Evolutionary conservation across 2,329 filamentous ascomycete genomes (phyloP).

Genomic region (Tolypocladium amazonense): DNA sequence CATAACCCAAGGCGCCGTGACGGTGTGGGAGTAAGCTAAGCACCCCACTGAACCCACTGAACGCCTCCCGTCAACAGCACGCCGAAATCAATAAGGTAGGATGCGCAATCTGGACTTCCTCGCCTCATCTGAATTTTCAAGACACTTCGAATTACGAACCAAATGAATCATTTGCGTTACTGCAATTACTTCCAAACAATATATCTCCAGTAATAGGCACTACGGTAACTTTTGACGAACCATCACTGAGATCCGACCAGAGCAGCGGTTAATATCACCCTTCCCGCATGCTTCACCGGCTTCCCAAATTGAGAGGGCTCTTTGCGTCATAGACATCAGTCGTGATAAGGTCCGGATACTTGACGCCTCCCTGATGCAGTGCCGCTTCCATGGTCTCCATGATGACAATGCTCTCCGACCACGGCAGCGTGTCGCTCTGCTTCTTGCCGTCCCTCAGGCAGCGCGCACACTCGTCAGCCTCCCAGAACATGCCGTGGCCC

Average conservation of each 20-base stretch:
- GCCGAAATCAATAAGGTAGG: neutral
- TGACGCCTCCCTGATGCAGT: slow-evolving; percentile 40
- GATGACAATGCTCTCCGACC: slow-evolving; percentile 69
- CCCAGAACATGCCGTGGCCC: slow-evolving; percentile 84
- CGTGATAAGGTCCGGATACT: slow-evolving; percentile 45
- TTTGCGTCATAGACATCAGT: slow-evolving; percentile 47
- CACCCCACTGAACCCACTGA: no score
- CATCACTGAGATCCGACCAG: neutral
- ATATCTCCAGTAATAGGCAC: neutral
- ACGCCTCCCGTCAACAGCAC: neutral
- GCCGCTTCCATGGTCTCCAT: slow-evolving; percentile 63
- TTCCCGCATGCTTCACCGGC: slow-evolving; percentile 13
- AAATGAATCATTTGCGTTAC: neutral
- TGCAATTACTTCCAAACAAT: neutral
- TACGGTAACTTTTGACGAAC: neutral
- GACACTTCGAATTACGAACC: neutral
- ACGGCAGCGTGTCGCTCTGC: slow-evolving; percentile 61
- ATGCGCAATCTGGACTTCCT: no score
- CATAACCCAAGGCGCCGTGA: neutral
- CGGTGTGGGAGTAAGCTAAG: neutral
- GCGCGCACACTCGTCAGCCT: slow-evolving; percentile 68
- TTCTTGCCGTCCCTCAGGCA: slow-evolving; percentile 67
- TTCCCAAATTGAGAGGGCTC: slow-evolving; percentile 51
- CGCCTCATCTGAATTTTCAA: neutral
- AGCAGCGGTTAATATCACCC: neutral